Evolutionary conservation across 2,329 filamentous ascomycete species (phyloP).

Genomic region (Hypoxylon sp.): DNA sequence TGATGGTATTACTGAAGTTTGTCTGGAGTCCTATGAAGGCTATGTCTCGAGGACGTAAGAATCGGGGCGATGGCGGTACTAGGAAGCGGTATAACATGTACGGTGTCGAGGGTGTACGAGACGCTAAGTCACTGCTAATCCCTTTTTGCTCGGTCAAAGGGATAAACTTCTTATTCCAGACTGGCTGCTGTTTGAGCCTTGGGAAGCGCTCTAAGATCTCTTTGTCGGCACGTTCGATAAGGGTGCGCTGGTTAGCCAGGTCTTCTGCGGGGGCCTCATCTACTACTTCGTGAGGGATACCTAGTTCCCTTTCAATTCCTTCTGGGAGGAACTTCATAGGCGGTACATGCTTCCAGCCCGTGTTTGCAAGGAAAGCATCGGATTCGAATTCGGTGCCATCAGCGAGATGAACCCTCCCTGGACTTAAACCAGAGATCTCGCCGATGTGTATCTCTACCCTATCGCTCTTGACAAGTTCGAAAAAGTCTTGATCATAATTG

Average conservation of each 20-base stretch:
- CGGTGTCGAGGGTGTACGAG: constrained; percentile 44
- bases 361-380: constrained; percentile 67
- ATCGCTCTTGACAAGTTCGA: constrained; percentile 66
- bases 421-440: constrained; percentile 65
- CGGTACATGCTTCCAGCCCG: constrained; percentile 66
- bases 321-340: constrained; percentile 61
- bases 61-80: constrained; percentile 55
- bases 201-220: constrained; percentile 64
- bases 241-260: constrained; percentile 54
- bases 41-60: constrained; percentile 58
- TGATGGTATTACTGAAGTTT: constrained; percentile 59
- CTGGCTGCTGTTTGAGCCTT: constrained; percentile 58
- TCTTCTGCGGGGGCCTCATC: constrained; percentile 49
- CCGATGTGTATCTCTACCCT: constrained; percentile 67
- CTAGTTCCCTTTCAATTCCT: constrained; percentile 59
- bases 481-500: constrained; percentile 70
- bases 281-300: constrained; percentile 56
- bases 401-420: constrained; percentile 60
- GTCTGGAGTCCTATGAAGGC: constrained; percentile 63
- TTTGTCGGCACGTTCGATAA: constrained; percentile 58
- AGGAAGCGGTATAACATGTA: constrained; percentile 63
- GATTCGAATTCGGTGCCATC: constrained; percentile 58
- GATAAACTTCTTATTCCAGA: constrained; percentile 59
- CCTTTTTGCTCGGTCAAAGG: constrained; percentile 55
- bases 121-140: constrained; percentile 36